phyloP scores from a whole-genome alignment of 176 grass and related monocot species.

The Carex scoparia region DNA sequence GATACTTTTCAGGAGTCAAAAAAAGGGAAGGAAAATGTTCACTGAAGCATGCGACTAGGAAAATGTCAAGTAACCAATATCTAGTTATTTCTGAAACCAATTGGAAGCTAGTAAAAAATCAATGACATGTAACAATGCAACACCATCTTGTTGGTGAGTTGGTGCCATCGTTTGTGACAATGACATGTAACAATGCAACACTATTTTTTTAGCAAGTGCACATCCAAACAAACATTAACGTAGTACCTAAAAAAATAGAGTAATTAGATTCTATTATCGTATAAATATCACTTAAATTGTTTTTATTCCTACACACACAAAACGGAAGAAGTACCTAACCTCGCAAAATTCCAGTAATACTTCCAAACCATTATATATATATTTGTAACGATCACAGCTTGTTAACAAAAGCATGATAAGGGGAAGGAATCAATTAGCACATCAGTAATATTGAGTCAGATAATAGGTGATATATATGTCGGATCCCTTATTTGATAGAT shows the following conservation, averaged over 20 bases:
- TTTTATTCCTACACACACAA: too few relatives aligned
- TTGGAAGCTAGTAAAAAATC: background rate
- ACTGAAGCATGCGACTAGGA: background rate
- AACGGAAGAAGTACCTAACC: background rate
- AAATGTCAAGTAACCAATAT: background rate
- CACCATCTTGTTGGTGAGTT: too few relatives aligned
- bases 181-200: too few relatives aligned
- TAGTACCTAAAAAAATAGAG: too few relatives aligned
- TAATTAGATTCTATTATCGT: too few relatives aligned
- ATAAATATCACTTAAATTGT: too few relatives aligned
- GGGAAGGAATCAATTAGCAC: constrained; percentile 77
- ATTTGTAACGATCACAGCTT: background rate
- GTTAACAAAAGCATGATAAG: constrained; percentile 33
- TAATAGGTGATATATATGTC: constrained; percentile 95
- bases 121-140: too few relatives aligned
- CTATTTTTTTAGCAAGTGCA: too few relatives aligned
- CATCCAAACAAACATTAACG: too few relatives aligned
- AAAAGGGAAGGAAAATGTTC: background rate
- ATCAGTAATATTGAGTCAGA: constrained; percentile 57
- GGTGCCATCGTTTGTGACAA: too few relatives aligned
- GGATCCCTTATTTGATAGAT: constrained; percentile 67
- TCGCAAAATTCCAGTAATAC: background rate
- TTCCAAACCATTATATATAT: background rate
- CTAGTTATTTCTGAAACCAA: background rate
- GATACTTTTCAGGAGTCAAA: too few relatives aligned